phyloP scores from a whole-genome alignment of 176 grass and related monocot species.

The Leersia perrieri region DNA sequence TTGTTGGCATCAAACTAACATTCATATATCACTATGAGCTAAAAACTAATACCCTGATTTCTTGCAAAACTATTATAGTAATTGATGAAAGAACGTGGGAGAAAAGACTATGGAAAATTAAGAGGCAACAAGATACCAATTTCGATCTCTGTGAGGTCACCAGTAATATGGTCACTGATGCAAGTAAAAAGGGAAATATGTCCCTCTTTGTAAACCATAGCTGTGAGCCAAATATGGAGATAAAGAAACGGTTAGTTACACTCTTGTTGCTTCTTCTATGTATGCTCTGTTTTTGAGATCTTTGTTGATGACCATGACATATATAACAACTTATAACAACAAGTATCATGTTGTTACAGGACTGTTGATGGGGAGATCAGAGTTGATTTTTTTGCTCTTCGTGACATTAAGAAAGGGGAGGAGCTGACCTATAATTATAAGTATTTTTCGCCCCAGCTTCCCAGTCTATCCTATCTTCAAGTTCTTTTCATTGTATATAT shows the following conservation, averaged over 20 bases:
- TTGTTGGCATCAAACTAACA: no score
- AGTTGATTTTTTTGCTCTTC: slow-evolving; percentile 82
- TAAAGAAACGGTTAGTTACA: slow-evolving; percentile 88
- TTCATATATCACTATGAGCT: no score
- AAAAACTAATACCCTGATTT: slow-evolving; percentile 34
- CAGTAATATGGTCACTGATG: slow-evolving; percentile 94
- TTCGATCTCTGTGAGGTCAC: slow-evolving; percentile 91
- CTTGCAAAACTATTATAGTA: slow-evolving; percentile 50
- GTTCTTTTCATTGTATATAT: no score
- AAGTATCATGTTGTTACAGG: slow-evolving; percentile 54
- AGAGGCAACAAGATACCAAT: slow-evolving; percentile 63
- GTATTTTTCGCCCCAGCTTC: background rate
- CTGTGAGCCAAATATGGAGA: slow-evolving; percentile 92
- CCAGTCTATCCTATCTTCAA: slow-evolving; percentile 24
- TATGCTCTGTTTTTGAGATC: slow-evolving; percentile 12
- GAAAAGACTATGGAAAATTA: slow-evolving; percentile 93
- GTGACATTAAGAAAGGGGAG: slow-evolving; percentile 77
- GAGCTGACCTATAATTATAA: slow-evolving; percentile 86
- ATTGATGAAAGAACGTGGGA: slow-evolving; percentile 91
- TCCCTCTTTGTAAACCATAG: slow-evolving; percentile 98
- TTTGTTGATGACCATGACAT: slow-evolving; percentile 19
- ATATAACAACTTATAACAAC: no score
- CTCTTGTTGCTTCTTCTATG: slow-evolving; percentile 24
- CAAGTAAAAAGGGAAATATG: slow-evolving; percentile 83
- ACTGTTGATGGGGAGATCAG: slow-evolving; percentile 83